Evolutionary conservation across 2,329 filamentous ascomycete genomes (phyloP).

Genomic region (Paecilomyces sp.): DNA sequence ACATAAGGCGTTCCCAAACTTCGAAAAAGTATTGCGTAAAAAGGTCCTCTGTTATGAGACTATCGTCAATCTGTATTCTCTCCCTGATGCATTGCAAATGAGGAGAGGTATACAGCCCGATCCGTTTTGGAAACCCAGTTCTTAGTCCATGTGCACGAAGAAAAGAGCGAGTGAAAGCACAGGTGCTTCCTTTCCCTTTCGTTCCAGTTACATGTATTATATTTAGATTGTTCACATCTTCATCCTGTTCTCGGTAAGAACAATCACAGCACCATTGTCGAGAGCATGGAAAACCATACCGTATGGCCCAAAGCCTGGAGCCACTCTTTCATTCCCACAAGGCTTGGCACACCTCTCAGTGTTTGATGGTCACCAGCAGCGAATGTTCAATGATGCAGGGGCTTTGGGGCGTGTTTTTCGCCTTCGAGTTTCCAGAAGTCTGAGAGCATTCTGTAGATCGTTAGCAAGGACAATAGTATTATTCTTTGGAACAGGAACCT

Average conservation of each 20-base stretch:
- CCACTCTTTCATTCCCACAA: conserved; percentile 26
- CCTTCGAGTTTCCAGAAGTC: conserved; percentile 14
- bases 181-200: conserved; percentile 71
- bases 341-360: conserved; percentile 18
- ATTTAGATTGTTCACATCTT: conserved; percentile 54
- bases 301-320: conserved; percentile 21
- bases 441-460: conserved; percentile 14
- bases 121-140: conserved; percentile 17
- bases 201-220: conserved; percentile 66
- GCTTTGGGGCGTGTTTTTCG: conserved; percentile 9
- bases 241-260: conserved; percentile 11
- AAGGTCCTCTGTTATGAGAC: conserved; percentile 16
- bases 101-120: conserved; percentile 21
- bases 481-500: conserved; percentile 1
- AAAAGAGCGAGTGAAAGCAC: conserved; percentile 50
- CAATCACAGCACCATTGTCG: no score
- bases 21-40: conserved; percentile 18
- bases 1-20: conserved; percentile 28
- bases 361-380: conserved; percentile 2
- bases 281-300: conserved; percentile 8
- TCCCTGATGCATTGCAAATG: conserved; percentile 24
- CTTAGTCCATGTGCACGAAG: conserved; percentile 36
- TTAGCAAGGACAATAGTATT: background rate
- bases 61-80: conserved; percentile 29
- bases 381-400: no score